A percentile compares a stretch with the other conserved stretches of the same genome.
Conservation (phyloP, 2,329 filamentous ascomycete species). For the Tympanopsis confertula region DNA sequence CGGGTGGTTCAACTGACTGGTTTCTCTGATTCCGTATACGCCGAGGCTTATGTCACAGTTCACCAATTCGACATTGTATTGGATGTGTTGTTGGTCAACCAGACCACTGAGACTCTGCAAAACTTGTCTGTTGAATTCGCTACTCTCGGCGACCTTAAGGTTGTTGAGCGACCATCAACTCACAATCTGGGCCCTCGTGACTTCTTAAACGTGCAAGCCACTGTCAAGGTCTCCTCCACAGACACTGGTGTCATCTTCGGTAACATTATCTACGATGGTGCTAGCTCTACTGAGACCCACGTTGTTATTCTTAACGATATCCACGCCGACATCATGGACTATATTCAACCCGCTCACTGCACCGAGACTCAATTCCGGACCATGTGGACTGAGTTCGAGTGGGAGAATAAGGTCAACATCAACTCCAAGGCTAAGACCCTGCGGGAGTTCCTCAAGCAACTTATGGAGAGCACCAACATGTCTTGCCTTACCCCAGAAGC, state of each 20-base stretch:
- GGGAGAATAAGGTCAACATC: slow-evolving; percentile 99
- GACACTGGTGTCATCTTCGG: slow-evolving; percentile 98
- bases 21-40: slow-evolving; percentile 96
- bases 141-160: slow-evolving; percentile 94
- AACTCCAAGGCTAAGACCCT: slow-evolving; percentile 91
- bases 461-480: slow-evolving; percentile 99
- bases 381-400: slow-evolving; percentile 99
- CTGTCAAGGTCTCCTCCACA: slow-evolving; percentile 95
- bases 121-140: slow-evolving; percentile 97
- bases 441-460: slow-evolving; percentile 79
- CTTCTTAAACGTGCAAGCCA: slow-evolving; percentile 96
- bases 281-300: slow-evolving; percentile 82
- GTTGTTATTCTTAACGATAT: slow-evolving; percentile 97
- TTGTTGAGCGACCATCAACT: slow-evolving; percentile 89
- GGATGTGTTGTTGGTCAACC: slow-evolving; percentile 91
- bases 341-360: slow-evolving; percentile 93
- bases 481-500: slow-evolving; percentile 93
- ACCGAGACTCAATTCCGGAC: slow-evolving; percentile 96
- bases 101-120: slow-evolving; percentile 90
- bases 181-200: slow-evolving; percentile 92
- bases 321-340: slow-evolving; percentile 99
- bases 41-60: slow-evolving; percentile 97
- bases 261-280: slow-evolving; percentile 93
- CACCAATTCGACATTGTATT: slow-evolving; percentile 98
- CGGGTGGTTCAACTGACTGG: slow-evolving; percentile 93